Evolutionary conservation across 2,329 filamentous ascomycete species (phyloP), one percentile per base, ranked within the genome.

Genomic region (Capronia epimyces): DNA sequence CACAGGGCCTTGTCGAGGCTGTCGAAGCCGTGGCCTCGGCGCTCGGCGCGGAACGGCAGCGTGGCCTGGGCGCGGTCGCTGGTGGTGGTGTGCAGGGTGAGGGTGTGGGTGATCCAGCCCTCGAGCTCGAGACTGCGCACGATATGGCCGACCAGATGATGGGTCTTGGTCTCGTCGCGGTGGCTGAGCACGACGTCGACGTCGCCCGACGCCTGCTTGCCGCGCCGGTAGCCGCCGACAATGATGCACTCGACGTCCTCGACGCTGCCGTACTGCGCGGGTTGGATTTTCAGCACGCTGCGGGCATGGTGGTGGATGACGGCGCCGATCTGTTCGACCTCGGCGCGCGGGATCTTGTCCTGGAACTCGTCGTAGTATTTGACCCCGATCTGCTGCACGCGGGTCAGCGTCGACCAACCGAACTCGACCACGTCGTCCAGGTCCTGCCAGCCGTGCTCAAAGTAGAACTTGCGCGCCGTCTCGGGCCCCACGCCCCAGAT

Each of bases 401-500:
- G 81, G 0, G 77, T 84, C 1, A 97, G 73, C 0, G 68, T 75
- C 16, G 74, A 66, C 91, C 91, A 97, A 9, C 87, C 89, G 61
- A 82, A 78, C 62, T 95, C 86, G 34, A 95, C 75, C 2, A 97
- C 73, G 61, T 97, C 90, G 62, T 96, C 89, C 0, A 95, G 73
- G 53, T 93, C 86, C 53, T 81, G 77, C 87, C 89, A 96, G 22
- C 87, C 74, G 55, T 81, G 82, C 13, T 80, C 77, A 60, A 78
- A 80, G 66, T 90, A 93, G 62, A 95, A 95, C 1, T 90, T 80
- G 13, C 84, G 76, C 0, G 91, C 90, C 0, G 86, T 93, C 10
- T 81, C 82, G 1, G 86, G 84, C 0, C 86, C 91, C 0, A 96
- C 89, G n/a, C 90, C 91, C 87, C 89, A 95, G 50, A 96, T 94